Evolutionary conservation across 768 basidiomycete species (phyloP).

Genomic region (Leccinum aurantiacum): DNA sequence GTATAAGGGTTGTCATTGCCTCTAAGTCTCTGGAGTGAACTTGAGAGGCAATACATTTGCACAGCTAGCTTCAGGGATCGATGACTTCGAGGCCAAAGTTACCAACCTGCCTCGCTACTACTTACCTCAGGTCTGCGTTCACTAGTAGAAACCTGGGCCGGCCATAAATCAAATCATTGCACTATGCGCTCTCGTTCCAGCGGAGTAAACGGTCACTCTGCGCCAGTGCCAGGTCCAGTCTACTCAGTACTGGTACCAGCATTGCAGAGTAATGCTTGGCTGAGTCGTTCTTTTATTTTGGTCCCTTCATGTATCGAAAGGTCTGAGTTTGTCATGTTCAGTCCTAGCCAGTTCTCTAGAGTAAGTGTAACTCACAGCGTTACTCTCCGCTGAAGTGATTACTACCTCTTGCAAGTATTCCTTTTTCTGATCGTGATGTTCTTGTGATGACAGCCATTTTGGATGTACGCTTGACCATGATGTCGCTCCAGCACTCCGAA

Average conservation of each 20-base stretch:
- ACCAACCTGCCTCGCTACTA: background rate
- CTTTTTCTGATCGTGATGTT: background rate
- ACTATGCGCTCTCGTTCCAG: background rate
- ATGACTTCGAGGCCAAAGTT: background rate
- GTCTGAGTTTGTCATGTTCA: too few relatives aligned
- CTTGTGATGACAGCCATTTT: background rate
- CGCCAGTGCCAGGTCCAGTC: background rate
- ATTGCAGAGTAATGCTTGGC: too few relatives aligned
- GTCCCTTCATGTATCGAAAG: too few relatives aligned
- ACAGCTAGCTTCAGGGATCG: background rate
- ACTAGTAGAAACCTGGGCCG: background rate
- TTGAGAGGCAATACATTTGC: background rate
- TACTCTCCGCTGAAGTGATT: too few relatives aligned
- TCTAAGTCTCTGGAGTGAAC: background rate
- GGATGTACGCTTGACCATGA: background rate
- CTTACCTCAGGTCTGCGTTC: background rate
- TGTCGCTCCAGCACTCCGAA: background rate
- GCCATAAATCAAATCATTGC: background rate
- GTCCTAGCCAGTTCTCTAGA: too few relatives aligned
- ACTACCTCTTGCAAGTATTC: too few relatives aligned
- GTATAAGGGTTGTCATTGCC: constrained; percentile 1
- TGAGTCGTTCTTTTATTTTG: too few relatives aligned
- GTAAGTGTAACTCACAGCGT: too few relatives aligned
- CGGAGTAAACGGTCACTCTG: too few relatives aligned
- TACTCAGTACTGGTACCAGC: too few relatives aligned